These are phyloP conservation scores for Raffaelea deltoideospora DNA, from an alignment of 2,329 filamentous ascomycete genomes.

Conservation along the genomic window DNA sequence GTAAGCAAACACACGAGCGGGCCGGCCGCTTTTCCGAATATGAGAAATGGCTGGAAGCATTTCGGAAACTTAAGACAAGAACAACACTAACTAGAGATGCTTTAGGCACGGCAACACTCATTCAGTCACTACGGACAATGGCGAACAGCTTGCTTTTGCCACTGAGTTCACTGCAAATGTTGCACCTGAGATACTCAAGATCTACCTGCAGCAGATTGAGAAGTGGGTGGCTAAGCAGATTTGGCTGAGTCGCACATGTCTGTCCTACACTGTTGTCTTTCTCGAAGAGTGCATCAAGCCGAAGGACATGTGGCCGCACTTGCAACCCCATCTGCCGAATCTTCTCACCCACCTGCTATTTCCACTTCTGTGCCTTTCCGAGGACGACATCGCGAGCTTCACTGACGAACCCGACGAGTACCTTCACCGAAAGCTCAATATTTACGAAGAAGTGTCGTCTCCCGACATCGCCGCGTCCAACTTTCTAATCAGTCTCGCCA, in stretches of 20 bases:
- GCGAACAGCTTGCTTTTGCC: slow-evolving; percentile 65
- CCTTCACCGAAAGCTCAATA: slow-evolving; percentile 91
- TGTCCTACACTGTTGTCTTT: slow-evolving; percentile 89
- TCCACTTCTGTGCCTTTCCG: slow-evolving; percentile 80
- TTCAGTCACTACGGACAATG: slow-evolving; percentile 54
- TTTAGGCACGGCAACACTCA: slow-evolving; percentile 76
- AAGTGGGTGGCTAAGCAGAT: slow-evolving; percentile 91
- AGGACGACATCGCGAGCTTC: slow-evolving; percentile 88
- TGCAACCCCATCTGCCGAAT: slow-evolving; percentile 86
- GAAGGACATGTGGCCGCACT: slow-evolving; percentile 88
- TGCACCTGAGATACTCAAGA: slow-evolving; percentile 89
- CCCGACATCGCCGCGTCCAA: slow-evolving; percentile 94
- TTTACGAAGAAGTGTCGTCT: slow-evolving; percentile 90
- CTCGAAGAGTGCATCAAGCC: slow-evolving; percentile 95
- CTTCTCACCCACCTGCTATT: slow-evolving; percentile 92
- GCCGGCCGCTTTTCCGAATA: too few relatives aligned
- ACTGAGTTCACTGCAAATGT: slow-evolving; percentile 85
- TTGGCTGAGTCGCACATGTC: slow-evolving; percentile 87
- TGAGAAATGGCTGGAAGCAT: slow-evolving; percentile 13
- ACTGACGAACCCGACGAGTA: slow-evolving; percentile 92
- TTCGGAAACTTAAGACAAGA: background rate
- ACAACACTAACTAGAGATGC: background rate
- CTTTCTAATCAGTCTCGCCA: slow-evolving; percentile 88
- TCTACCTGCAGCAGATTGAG: slow-evolving; percentile 87
- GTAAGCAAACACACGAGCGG: too few relatives aligned